Base-by-base conservation (phyloP, 2,329 filamentous ascomycete genomes). In the Cladosporium velox region DNA sequence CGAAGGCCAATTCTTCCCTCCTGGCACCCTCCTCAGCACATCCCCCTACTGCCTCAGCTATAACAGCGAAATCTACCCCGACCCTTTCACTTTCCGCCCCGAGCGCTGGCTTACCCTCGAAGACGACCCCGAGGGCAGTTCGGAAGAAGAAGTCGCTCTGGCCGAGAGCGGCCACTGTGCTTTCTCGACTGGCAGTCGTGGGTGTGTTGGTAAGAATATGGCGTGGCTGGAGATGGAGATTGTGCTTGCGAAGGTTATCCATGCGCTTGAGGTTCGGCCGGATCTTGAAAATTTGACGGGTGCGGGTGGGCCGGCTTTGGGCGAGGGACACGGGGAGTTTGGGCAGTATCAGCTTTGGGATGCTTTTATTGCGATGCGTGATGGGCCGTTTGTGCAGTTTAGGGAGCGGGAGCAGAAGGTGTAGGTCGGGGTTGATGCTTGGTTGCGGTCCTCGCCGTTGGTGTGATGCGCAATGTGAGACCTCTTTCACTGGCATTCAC, bases 161-260 rank as follows among this genome's bases (percentile, higher is more conserved):
- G 89, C 90, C 1, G 85, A 89, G 64, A 84, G 82, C 58, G 91
- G 91, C 0, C 93, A 91, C 77, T 92, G 89, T 68, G 89, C 91
- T 2, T 92, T 92, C 72, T 88, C 86, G 57, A 81, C 90, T 68
- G 90, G 90, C 0, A 87, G 88, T 0, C 80, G 89, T 15, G 88
- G 89, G 2, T 92, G 90, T 72, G 90, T 91, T 65, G 90, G 90
- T 0, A 91, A 91, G 59, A 64, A 70, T 24, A 51, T 68, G 60
- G 68, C 68, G 3, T 70, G 68, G 67, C 15, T 70, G 64, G 68
- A 70, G 55, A 68, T 70, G 68, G 63, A 67, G 68, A 64, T 70
- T 15, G 67, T 70, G 7, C 63, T 68, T 44, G 65, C 68, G 30
- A 69, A 69, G 57, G 15, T 70, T 57, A 51, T 70, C 1, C 65